A percentile compares a stretch with the other conserved stretches of the same genome.
These are phyloP conservation scores for Trametes elegans DNA, from an alignment of 768 basidiomycete species.

Conservation along the genomic window DNA sequence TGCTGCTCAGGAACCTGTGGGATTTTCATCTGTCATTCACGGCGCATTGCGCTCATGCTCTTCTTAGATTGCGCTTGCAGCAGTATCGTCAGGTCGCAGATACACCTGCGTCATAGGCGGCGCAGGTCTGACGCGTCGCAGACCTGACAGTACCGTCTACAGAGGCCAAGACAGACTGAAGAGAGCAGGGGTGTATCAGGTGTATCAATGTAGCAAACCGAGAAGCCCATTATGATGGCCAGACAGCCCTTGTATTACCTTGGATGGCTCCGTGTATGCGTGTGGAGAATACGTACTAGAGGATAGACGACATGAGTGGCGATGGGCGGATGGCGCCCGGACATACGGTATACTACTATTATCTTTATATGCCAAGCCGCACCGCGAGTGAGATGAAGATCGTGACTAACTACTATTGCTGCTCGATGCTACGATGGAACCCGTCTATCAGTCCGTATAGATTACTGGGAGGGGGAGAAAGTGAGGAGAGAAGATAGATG, in stretches of 20 bases:
- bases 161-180: neutral
- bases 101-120: conserved; percentile 2
- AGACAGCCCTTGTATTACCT: conserved; percentile 11
- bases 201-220: neutral
- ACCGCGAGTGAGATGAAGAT: neutral
- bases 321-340: neutral
- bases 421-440: neutral
- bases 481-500: neutral
- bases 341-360: neutral
- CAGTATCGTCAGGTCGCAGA: conserved; percentile 41
- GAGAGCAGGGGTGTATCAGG: neutral
- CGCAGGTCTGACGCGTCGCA: too few relatives aligned
- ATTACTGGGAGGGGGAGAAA: neutral
- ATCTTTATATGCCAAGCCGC: neutral
- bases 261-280: conserved; percentile 3
- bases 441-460: conserved; percentile 17
- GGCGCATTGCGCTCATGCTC: neutral
- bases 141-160: too few relatives aligned
- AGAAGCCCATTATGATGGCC: conserved; percentile 5
- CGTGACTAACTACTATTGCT: conserved; percentile 1
- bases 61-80: conserved; percentile 51
- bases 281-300: conserved; percentile 7
- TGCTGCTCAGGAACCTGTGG: conserved; percentile 94
- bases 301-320: neutral
- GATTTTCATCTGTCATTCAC: conserved; percentile 30